These are phyloP conservation scores for Candida peoriensis DNA, from an alignment of 805 yeast species.

Conservation along the genomic window DNA sequence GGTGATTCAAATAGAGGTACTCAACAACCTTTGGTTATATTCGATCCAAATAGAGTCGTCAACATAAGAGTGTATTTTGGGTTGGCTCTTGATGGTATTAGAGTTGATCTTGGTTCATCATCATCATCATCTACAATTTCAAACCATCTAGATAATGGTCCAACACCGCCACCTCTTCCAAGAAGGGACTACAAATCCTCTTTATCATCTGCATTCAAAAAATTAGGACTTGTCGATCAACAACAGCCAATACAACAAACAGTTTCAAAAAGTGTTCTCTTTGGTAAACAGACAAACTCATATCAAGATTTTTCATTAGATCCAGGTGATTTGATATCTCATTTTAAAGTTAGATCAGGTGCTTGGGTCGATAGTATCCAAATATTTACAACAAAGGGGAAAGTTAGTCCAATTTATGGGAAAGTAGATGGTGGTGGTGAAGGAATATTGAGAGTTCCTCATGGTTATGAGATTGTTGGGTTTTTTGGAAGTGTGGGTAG, in stretches of 20 bases:
- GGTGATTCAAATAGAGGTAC: constrained; percentile 25
- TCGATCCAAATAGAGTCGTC: constrained; percentile 35
- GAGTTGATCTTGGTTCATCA: constrained; percentile 33
- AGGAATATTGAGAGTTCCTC: constrained; percentile 58
- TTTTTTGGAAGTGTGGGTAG: constrained; percentile 60
- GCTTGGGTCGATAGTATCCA: constrained; percentile 89
- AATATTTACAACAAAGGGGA: constrained; percentile 54
- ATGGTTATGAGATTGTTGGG: constrained; percentile 58
- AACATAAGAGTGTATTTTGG: constrained; percentile 69
- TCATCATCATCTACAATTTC: constrained; percentile 3
- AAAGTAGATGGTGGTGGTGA: constrained; percentile 63
- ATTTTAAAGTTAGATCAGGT: constrained; percentile 66
- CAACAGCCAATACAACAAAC: background rate
- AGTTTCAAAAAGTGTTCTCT: constrained; percentile 19
- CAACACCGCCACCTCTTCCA: constrained; percentile 47
- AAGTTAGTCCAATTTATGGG: constrained; percentile 57
- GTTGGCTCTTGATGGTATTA: constrained; percentile 75
- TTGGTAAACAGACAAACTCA: constrained; percentile 51
- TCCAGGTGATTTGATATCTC: constrained; percentile 53
- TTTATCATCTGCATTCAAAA: constrained; percentile 19
- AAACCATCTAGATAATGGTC: too few species aligned
- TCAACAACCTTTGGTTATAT: constrained; percentile 26
- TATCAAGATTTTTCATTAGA: constrained; percentile 53
- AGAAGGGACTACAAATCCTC: constrained; percentile 37
- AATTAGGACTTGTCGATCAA: constrained; percentile 7